Conservation (phyloP, 164 flowering plant species). For the Liquidambar formosana region DNA sequence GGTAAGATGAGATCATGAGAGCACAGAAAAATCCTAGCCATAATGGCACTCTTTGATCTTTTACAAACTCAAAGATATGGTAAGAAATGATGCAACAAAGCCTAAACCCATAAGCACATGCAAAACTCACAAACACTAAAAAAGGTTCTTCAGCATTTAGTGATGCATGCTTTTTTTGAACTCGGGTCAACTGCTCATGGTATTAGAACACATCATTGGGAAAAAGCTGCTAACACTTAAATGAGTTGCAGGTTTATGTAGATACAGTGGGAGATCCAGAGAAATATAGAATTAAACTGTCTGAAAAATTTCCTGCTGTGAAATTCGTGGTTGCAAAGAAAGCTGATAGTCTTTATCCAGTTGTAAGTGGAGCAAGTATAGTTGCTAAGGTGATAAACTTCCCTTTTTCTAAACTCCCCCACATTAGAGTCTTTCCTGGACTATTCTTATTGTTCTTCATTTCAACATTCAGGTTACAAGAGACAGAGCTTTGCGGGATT, state of each 20-base stretch:
- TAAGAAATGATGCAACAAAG: too few relatives aligned
- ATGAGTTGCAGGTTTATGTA: slow-evolving; percentile 68
- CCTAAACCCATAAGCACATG: too few relatives aligned
- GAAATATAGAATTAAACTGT: slow-evolving; percentile 66
- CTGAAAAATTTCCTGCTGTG: slow-evolving; percentile 73
- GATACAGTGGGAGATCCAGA: slow-evolving; percentile 97
- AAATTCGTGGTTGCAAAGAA: slow-evolving; percentile 92
- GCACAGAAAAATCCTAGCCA: too few relatives aligned
- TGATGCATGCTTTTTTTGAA: too few relatives aligned
- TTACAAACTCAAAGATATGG: too few relatives aligned
- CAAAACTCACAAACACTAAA: too few relatives aligned
- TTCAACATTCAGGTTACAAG: slow-evolving; percentile 69
- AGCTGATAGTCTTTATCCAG: slow-evolving; percentile 97
- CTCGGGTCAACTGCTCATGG: too few relatives aligned
- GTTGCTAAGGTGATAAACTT: slow-evolving; percentile 73
- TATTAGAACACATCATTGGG: too few relatives aligned
- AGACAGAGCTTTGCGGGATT: slow-evolving; percentile 70
- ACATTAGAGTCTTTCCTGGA: background rate
- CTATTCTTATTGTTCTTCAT: background rate
- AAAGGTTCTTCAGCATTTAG: too few relatives aligned
- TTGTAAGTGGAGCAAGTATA: slow-evolving; percentile 96
- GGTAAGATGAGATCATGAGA: too few relatives aligned
- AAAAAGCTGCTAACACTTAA: background rate
- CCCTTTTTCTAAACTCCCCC: slow-evolving; percentile 2
- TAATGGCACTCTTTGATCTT: too few relatives aligned